Percentiles rank a stretch among this genome's conserved stretches.
Evolutionary conservation across 768 basidiomycete species (phyloP).

Genomic region (Tubosaeta sp.): DNA sequence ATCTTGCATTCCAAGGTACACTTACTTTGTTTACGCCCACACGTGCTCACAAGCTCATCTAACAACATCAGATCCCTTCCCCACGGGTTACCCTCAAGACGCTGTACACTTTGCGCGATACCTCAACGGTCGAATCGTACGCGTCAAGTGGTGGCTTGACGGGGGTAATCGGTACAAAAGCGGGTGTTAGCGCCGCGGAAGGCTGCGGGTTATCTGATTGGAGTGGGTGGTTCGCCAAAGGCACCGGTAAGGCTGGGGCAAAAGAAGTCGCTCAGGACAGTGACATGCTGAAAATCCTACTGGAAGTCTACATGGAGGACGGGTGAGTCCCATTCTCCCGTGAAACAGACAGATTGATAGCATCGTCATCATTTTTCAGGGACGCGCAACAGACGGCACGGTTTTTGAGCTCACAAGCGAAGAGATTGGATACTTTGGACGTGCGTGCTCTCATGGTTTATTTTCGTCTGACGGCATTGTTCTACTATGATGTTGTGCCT

Average conservation of each 20-base stretch:
- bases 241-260: conserved; percentile 46
- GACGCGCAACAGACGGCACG: conserved; percentile 56
- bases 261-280: conserved; percentile 41
- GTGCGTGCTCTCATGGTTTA: conserved; percentile 39
- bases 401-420: conserved; percentile 75
- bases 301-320: conserved; percentile 80
- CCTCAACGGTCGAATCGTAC: conserved; percentile 77
- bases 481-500: not conserved
- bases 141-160: conserved; percentile 71
- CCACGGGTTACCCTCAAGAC: conserved; percentile 49
- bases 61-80: conserved; percentile 5
- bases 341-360: not conserved
- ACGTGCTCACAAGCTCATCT: not conserved
- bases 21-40: not conserved
- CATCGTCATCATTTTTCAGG: conserved; percentile 34
- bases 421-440: conserved; percentile 72
- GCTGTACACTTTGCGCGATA: conserved; percentile 68
- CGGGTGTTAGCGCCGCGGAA: conserved; percentile 52
- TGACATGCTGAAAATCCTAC: conserved; percentile 60
- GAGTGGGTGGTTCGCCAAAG: conserved; percentile 37
- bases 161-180: conserved; percentile 56
- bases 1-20: conserved; percentile 74
- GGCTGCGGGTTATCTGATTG: conserved; percentile 38
- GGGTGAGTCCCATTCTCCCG: conserved; percentile 46
- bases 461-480: not conserved